Percentiles rank a stretch among this genome's conserved stretches.
Evolutionary conservation across 805 yeast genomes (phyloP).

Genomic region (Komagataella kurtzmanii): DNA sequence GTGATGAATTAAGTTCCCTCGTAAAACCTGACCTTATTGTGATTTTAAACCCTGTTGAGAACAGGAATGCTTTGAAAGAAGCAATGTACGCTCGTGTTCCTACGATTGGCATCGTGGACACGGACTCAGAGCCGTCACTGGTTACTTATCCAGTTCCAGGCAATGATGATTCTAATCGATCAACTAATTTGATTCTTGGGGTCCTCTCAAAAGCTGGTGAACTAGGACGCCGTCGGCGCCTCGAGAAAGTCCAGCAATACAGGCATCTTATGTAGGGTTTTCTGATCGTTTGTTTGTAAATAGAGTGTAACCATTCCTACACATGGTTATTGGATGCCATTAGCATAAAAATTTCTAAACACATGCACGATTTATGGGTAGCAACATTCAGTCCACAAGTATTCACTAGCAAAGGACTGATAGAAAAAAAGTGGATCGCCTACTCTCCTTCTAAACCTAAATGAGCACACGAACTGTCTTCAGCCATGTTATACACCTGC

Average conservation of each 20-base stretch:
- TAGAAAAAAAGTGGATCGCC: too few species aligned
- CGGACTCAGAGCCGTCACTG: slow-evolving; percentile 81
- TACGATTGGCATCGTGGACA: slow-evolving; percentile 86
- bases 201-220: slow-evolving; percentile 78
- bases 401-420: not conserved
- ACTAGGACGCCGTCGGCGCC: slow-evolving; percentile 52
- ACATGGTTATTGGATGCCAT: too few species aligned
- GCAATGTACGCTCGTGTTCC: slow-evolving; percentile 78
- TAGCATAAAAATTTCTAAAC: too few species aligned
- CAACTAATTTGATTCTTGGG: slow-evolving; percentile 70
- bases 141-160: slow-evolving; percentile 95
- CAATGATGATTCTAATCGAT: slow-evolving; percentile 82
- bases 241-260: slow-evolving; percentile 22
- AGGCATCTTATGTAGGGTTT: slow-evolving; percentile 6
- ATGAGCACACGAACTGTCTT: too few species aligned
- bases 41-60: slow-evolving; percentile 77
- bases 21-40: slow-evolving; percentile 86
- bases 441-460: too few species aligned
- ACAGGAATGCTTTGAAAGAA: slow-evolving; percentile 67
- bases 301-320: not conserved
- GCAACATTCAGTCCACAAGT: not conserved
- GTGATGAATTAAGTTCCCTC: slow-evolving; percentile 34
- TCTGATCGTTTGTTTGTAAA: not conserved
- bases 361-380: too few species aligned
- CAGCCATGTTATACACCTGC: too few species aligned